Evolutionary conservation across 305 asterid species (phyloP), one percentile per base, ranked within the genome.

Genomic region (Striga hermonthica): DNA sequence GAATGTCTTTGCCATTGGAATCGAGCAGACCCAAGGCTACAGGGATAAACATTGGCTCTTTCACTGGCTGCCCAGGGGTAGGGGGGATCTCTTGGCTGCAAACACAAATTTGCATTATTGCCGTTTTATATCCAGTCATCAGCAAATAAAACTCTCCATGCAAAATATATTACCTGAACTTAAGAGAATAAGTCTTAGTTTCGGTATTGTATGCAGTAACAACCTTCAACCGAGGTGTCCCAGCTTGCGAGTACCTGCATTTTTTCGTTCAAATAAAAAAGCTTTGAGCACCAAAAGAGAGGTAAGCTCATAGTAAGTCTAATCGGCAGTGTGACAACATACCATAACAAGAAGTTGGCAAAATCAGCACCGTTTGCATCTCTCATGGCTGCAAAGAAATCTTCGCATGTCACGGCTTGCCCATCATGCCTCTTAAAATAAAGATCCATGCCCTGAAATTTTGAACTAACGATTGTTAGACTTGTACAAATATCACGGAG

Each of bases 231-330:
- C 60, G 72, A 67, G 99, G 97, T 6, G 99, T 90, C 60, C 99
- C 99, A 60, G 99, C 99, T 81, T 93, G 97, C n/a, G 99, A 90
- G 71, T 93, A 93, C 99, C 99, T 93, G 76, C 64, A 77, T 56
- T 75, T 0, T 71, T 70, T 69, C 38, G 52, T 71, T 56, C 36
- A 14, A 59, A 44, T 50, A 56, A 62, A 64, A 60, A 4, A 5
- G 31, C 31, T 22, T 44, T 64, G 49, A 71, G 59, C 74, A 70
- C 57, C 61, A 52, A 65, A 22, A 49, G 16, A 35, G 28, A 15
- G 45, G 5, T 22, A 6, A 40, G 45, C 28, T 39, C 22, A 57
- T 3, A 57, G 62, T 69, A 39, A 69, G 57, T 65, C 28, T 59
- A 57, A 73, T 44, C 70, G 41, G 72, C 36, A 57, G 72, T 57